Evolutionary conservation across 345 rosid species (phyloP).

Genomic region (Citrus inodora): DNA sequence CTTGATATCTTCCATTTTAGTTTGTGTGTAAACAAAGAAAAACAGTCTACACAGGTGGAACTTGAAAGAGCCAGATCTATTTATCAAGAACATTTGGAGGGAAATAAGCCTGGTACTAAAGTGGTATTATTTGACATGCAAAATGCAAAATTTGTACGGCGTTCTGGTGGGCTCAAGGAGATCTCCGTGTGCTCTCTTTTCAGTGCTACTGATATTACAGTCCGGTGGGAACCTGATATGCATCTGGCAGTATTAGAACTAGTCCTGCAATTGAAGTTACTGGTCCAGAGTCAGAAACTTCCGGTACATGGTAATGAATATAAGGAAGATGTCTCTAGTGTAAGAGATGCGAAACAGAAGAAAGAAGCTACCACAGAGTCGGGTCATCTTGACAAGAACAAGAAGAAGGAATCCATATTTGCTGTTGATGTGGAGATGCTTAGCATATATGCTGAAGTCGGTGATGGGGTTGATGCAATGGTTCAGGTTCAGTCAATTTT

Average conservation of each 20-base stretch:
- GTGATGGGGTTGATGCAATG: constrained; percentile 85
- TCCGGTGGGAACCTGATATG: constrained; percentile 92
- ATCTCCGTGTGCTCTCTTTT: constrained; percentile 85
- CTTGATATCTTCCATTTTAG: constrained; percentile 77
- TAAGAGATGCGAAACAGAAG: constrained; percentile 37
- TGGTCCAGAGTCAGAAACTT: constrained; percentile 55
- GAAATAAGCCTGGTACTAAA: constrained; percentile 48
- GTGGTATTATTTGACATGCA: constrained; percentile 72
- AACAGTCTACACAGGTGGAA: constrained; percentile 79
- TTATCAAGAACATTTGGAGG: constrained; percentile 73
- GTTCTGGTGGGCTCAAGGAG: constrained; percentile 87
- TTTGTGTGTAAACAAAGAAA: constrained; percentile 79
- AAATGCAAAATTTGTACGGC: constrained; percentile 83
- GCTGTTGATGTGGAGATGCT: constrained; percentile 90
- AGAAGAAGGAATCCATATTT: constrained; percentile 88
- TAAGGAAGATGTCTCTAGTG: constrained; percentile 36
- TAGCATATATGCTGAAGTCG: constrained; percentile 73
- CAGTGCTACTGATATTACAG: constrained; percentile 81
- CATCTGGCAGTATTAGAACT: constrained; percentile 82
- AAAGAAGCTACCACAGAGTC: constrained; percentile 42
- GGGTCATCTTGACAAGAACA: constrained; percentile 48
- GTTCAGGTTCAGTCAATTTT: constrained; percentile 92
- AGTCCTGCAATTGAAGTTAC: constrained; percentile 55
- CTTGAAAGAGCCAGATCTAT: constrained; percentile 82
- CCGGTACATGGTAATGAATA: constrained; percentile 36